These are phyloP conservation scores for Plasmodium inui DNA, from an alignment of 169 alveolate genomes.

Conservation along the genomic window DNA sequence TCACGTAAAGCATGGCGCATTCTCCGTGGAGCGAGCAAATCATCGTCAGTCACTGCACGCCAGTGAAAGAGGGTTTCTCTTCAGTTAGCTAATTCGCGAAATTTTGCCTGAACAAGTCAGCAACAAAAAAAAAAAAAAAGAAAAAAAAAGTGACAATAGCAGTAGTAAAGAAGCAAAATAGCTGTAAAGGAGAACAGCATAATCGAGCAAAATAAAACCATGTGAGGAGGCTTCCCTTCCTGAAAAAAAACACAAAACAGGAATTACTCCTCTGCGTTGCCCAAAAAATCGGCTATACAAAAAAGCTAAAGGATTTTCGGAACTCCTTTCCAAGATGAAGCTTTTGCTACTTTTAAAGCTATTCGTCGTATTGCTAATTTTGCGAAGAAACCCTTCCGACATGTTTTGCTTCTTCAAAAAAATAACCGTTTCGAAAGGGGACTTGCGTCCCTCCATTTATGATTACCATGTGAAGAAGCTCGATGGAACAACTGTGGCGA, in stretches of 20 bases:
- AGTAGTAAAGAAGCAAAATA: neutral
- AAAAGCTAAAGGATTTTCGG: neutral
- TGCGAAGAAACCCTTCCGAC: neutral
- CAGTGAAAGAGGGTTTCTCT: neutral
- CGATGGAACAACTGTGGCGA: conserved; percentile 18
- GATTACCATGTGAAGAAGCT: conserved; percentile 33
- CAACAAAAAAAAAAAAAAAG: neutral
- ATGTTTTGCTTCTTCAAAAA: conserved; percentile 60
- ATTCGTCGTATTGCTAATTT: neutral
- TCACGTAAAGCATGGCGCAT: neutral
- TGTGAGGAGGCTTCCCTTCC: neutral
- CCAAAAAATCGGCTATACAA: neutral
- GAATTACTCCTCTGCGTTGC: neutral
- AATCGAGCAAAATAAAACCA: neutral
- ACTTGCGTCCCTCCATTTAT: conserved; percentile 33
- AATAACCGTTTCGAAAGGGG: conserved; percentile 21
- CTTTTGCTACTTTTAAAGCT: neutral
- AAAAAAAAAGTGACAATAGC: neutral
- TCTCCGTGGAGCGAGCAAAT: neutral
- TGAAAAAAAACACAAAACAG: neutral
- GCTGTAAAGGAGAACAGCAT: neutral
- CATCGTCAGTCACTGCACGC: neutral
- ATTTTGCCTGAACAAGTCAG: neutral
- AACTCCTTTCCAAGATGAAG: neutral
- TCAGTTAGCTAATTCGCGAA: neutral